phyloP scores from a whole-genome alignment of 2,329 filamentous ascomycete species.

The Spiromastix sp. region DNA sequence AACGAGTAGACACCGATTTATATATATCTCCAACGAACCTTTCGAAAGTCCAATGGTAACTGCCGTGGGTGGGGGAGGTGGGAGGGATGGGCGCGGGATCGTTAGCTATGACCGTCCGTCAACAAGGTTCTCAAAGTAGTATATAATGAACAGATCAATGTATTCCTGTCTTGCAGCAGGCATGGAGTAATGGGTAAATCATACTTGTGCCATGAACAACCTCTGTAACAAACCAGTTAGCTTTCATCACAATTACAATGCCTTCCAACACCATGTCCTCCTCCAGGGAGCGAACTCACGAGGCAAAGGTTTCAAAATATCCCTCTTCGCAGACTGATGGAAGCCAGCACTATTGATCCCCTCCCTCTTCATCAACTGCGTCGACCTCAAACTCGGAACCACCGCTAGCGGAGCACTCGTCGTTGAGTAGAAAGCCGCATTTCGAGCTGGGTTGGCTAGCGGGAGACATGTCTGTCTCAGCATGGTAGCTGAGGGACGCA shows the following conservation, averaged over 20 bases:
- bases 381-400: slow-evolving; percentile 9
- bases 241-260: slow-evolving; percentile 10
- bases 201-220: slow-evolving; percentile 64
- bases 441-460: slow-evolving; percentile 20
- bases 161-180: background rate
- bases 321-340: slow-evolving; percentile 67
- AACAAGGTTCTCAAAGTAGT: background rate
- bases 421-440: slow-evolving; percentile 13
- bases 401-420: slow-evolving; percentile 13
- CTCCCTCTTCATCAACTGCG: slow-evolving; percentile 22
- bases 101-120: slow-evolving; percentile 53
- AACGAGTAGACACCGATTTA: too few relatives aligned
- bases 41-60: slow-evolving; percentile 98
- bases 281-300: slow-evolving; percentile 49
- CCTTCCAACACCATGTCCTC: background rate
- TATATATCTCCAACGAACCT: slow-evolving; percentile 45
- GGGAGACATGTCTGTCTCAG: slow-evolving; percentile 27
- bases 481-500: slow-evolving; percentile 26
- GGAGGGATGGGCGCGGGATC: slow-evolving; percentile 68
- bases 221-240: slow-evolving; percentile 49
- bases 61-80: slow-evolving; percentile 69
- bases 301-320: slow-evolving; percentile 72
- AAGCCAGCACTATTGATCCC: slow-evolving; percentile 61
- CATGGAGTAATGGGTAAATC: too few relatives aligned
- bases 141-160: background rate